These are phyloP conservation scores for Vararia minispora DNA, from an alignment of 768 basidiomycete species.

Conservation along the genomic window DNA sequence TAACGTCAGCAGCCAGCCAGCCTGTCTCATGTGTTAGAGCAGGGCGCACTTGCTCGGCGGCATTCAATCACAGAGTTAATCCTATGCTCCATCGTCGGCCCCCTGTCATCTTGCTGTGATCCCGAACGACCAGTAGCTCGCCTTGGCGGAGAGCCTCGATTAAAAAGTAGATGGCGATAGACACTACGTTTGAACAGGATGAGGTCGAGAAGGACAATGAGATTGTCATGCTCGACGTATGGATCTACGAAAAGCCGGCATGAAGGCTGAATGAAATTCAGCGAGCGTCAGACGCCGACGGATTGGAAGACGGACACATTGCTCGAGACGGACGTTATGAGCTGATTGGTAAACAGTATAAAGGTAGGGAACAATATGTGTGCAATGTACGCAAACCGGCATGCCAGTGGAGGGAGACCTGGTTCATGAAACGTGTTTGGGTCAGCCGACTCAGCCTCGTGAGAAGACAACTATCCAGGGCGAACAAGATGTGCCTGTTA, in stretches of 20 bases:
- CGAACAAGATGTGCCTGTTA: too few relatives aligned
- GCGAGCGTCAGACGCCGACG: conserved; percentile 6
- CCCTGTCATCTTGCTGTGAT: too few relatives aligned
- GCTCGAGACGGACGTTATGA: conserved; percentile 70
- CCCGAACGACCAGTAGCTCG: too few relatives aligned
- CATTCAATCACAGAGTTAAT: neutral
- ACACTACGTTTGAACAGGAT: conserved; percentile 76
- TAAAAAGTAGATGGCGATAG: conserved; percentile 73
- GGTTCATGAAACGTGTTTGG: too few relatives aligned
- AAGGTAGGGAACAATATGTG: conserved; percentile 48
- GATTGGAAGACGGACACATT: conserved; percentile 50
- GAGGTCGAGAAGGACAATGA: conserved; percentile 68
- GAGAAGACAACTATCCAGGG: too few relatives aligned
- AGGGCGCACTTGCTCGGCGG: conserved; percentile 7
- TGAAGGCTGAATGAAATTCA: conserved; percentile 28
- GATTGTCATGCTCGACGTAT: conserved; percentile 74
- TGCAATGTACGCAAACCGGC: conserved; percentile 78
- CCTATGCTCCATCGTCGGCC: conserved; percentile 4
- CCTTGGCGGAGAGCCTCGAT: conserved; percentile 59
- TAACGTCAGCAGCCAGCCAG: conserved; percentile 47
- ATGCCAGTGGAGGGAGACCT: too few relatives aligned
- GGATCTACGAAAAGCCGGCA: conserved; percentile 72
- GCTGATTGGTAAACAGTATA: conserved; percentile 78
- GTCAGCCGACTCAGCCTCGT: too few relatives aligned
- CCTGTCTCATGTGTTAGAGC: conserved; percentile 24